Conservation (phyloP, 768 basidiomycete genomes). For the Kwoniella sp. region DNA sequence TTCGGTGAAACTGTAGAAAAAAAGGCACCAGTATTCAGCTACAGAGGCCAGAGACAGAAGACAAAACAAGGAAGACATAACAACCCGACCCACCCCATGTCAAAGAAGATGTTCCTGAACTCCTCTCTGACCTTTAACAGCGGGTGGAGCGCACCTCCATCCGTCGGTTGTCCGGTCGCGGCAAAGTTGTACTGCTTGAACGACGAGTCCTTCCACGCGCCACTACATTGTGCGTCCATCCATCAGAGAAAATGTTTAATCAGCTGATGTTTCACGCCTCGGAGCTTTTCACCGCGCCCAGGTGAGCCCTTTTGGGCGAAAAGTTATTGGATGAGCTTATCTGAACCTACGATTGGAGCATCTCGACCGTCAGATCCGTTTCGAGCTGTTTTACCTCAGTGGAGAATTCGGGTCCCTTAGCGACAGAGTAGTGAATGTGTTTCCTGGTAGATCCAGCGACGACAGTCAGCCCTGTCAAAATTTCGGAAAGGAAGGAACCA, state of each 20-base stretch:
- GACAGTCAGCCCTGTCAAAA: neutral
- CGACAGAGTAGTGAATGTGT: slow-evolving; percentile 89
- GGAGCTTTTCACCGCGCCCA: too few relatives aligned
- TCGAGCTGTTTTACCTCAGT: slow-evolving; percentile 90
- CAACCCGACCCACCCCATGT: slow-evolving; percentile 82
- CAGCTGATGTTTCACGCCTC: neutral
- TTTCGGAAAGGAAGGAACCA: too few relatives aligned
- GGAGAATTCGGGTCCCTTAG: slow-evolving; percentile 82
- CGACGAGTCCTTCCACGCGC: slow-evolving; percentile 85
- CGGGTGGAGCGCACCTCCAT: slow-evolving; percentile 91
- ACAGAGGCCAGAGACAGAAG: neutral
- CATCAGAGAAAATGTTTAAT: neutral
- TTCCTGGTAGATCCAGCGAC: too few relatives aligned
- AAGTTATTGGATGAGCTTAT: neutral
- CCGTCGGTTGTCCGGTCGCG: slow-evolving; percentile 85
- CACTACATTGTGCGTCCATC: slow-evolving; percentile 61
- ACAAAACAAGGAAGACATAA: neutral
- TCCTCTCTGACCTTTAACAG: slow-evolving; percentile 97
- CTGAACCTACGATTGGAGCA: slow-evolving; percentile 78
- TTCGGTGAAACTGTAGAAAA: slow-evolving; percentile 76
- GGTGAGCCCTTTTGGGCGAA: too few relatives aligned
- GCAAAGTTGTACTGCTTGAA: slow-evolving; percentile 99
- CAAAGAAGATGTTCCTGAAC: slow-evolving; percentile 94
- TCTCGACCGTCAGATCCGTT: slow-evolving; percentile 93
- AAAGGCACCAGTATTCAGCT: neutral